These are phyloP conservation scores for Cyberlindnera nakhonratchasimensis DNA, from an alignment of 805 yeast genomes.

Conservation along the genomic window DNA sequence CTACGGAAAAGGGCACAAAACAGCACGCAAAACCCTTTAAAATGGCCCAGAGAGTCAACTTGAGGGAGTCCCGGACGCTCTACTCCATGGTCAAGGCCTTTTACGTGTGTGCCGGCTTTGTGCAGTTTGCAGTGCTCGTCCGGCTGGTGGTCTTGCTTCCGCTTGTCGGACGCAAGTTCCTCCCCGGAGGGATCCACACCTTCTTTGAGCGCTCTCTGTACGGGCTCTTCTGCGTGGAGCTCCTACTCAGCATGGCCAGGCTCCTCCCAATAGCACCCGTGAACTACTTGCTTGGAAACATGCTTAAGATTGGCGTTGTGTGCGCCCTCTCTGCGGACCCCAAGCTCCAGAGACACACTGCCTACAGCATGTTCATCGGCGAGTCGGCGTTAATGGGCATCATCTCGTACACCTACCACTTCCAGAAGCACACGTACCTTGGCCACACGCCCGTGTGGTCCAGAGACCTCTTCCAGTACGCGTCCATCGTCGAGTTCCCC, in stretches of 20 bases:
- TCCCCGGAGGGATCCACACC: slow-evolving; percentile 72
- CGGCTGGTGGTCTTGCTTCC: slow-evolving; percentile 55
- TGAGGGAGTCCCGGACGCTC: slow-evolving; percentile 14
- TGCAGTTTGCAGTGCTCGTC: slow-evolving; percentile 30
- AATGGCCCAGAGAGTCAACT: slow-evolving; percentile 21
- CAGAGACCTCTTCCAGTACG: slow-evolving; percentile 2
- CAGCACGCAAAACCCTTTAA: not conserved
- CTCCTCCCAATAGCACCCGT: slow-evolving; percentile 13
- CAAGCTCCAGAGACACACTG: slow-evolving; percentile 17
- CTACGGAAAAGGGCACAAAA: not conserved
- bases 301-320: slow-evolving; percentile 4
- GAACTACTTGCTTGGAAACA: slow-evolving; percentile 8
- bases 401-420: slow-evolving; percentile 17
- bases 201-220: slow-evolving; percentile 36
- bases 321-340: slow-evolving; percentile 5
- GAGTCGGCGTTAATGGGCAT: slow-evolving; percentile 9
- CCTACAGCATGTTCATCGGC: slow-evolving; percentile 14
- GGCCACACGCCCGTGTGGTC: slow-evolving; percentile 13
- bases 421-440: slow-evolving; percentile 16
- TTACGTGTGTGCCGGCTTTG: slow-evolving; percentile 13
- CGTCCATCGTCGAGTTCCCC: slow-evolving; percentile 14
- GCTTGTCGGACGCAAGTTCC: slow-evolving; percentile 58
- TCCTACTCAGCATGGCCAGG: slow-evolving; percentile 7
- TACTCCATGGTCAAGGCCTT: slow-evolving; percentile 11
- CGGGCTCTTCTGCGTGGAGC: slow-evolving; percentile 1